phyloP scores from a whole-genome alignment of 2,329 filamentous ascomycete species.

The Fusarium anthophilum region DNA sequence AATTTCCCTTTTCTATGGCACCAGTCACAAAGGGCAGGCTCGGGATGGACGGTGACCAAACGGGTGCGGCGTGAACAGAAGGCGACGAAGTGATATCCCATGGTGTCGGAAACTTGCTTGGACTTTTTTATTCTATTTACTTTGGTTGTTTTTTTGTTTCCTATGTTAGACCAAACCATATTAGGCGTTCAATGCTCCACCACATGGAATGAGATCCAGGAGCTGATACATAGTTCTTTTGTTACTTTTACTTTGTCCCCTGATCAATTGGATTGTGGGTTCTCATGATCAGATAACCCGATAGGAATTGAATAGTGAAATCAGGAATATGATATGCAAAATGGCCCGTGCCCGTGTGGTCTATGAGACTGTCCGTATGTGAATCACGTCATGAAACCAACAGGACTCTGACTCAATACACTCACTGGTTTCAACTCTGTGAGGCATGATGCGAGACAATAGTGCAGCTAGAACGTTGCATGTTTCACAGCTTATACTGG shows the following conservation, averaged over 20 bases:
- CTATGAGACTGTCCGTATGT: not conserved
- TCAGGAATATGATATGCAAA: not conserved
- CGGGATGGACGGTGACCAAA: conserved; percentile 40
- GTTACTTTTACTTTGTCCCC: conserved; percentile 12
- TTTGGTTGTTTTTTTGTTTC: conserved; percentile 32
- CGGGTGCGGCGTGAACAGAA: conserved; percentile 41
- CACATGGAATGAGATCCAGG: conserved; percentile 35
- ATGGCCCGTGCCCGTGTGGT: not conserved
- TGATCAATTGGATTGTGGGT: conserved; percentile 16
- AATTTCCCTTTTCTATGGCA: conserved; percentile 38
- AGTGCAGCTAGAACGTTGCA: conserved; percentile 1
- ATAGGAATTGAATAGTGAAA: conserved; percentile 13
- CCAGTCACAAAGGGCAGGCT: conserved; percentile 45
- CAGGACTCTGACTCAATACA: not conserved
- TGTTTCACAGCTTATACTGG: conserved; percentile 17
- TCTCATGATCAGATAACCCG: conserved; percentile 1
- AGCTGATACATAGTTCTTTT: conserved; percentile 33
- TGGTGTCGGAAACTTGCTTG: conserved; percentile 39
- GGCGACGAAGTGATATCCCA: conserved; percentile 44
- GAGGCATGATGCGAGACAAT: conserved; percentile 12
- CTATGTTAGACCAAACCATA: conserved; percentile 36
- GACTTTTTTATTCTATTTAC: conserved; percentile 27
- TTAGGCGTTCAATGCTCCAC: conserved; percentile 40
- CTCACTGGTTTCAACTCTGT: conserved; percentile 21
- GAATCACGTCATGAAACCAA: conserved; percentile 21